A percentile compares a stretch with the other conserved stretches of the same genome.
These are phyloP conservation scores for Protomyces gravidus DNA, from an alignment of 1,139 yeast species.

Conservation along the genomic window DNA sequence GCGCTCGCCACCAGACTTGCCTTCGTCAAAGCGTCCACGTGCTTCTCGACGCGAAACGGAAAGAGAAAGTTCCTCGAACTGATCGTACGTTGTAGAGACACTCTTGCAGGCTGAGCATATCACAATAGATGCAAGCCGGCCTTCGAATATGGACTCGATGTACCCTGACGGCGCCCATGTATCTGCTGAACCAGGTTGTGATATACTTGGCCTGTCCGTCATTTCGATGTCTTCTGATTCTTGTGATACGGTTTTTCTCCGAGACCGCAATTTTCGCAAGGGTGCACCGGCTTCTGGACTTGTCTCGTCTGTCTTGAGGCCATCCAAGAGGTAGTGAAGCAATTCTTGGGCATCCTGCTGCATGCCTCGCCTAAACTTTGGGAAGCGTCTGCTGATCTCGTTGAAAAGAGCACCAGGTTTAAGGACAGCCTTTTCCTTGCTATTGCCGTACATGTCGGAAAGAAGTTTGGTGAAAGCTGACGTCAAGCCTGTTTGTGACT, in stretches of 20 bases:
- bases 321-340: constrained; percentile 29
- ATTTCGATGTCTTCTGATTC: constrained; percentile 15
- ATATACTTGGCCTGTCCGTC: constrained; percentile 8
- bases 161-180: constrained; percentile 17
- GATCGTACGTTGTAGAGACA: constrained; percentile 29
- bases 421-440: constrained; percentile 17
- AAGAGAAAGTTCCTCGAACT: constrained; percentile 31
- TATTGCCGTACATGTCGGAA: constrained; percentile 22
- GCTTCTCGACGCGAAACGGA: constrained; percentile 5
- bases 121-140: constrained; percentile 31
- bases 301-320: constrained; percentile 26
- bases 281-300: not conserved
- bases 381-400: constrained; percentile 24
- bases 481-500: constrained; percentile 20
- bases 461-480: constrained; percentile 27
- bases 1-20: constrained; percentile 5
- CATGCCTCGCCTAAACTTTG: constrained; percentile 23
- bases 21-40: constrained; percentile 3
- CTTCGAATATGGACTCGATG: constrained; percentile 29
- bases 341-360: constrained; percentile 33
- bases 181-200: not conserved
- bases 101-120: constrained; percentile 30
- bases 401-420: constrained; percentile 26
- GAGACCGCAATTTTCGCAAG: constrained; percentile 10
- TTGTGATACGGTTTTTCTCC: constrained; percentile 13